Evolutionary conservation across 306 rosid species (phyloP), one percentile per base, ranked within the genome.

Genomic region (Lithocarpus polystachyus): DNA sequence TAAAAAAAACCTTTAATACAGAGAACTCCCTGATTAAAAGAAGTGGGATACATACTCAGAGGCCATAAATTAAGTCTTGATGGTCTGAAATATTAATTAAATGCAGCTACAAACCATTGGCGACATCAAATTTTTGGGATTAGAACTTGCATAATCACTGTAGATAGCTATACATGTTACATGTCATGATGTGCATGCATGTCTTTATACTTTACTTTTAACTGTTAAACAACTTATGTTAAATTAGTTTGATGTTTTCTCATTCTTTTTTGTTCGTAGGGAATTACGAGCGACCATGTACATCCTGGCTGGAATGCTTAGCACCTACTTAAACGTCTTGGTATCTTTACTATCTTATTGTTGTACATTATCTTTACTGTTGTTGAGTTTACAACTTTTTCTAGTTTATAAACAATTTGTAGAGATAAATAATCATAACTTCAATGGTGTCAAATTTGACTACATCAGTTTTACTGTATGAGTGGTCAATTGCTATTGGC

Each of bases 221-320:
- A 53, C 10, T 22, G 14, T 22, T 20, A 53, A 54, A 35, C 65
- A 72, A 22, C 20, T 60, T 20, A 1, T 45, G 6, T 22, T 51
- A 72, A 56, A 31, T 43, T 26, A 19, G 28, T 33, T 31, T 79
- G 56, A 73, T 62, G 24, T 48, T 72, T 57, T 64, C 71, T 70
- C 68, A 56, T 72, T 70, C 83, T 75, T 69, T 81, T 82, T 70
- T 77, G 83, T 80, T 83, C 64, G 78, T 72, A 95, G 99, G 96
- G 92, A 91, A 83, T 80, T 95, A 80, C 90, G 98, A 71, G 85
- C 85, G 20, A 90, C 89, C 84, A 53, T 88, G 51, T 9, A 86
- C 79, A 81, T 95, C 90, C 81, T 95, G 82, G 89, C 85, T 75
- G 99, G 99, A 87, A 95, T 95, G 98, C 90, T 95, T 71, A 89